phyloP scores from a whole-genome alignment of 2,329 filamentous ascomycete species.

The Daldinia eschscholtzii region DNA sequence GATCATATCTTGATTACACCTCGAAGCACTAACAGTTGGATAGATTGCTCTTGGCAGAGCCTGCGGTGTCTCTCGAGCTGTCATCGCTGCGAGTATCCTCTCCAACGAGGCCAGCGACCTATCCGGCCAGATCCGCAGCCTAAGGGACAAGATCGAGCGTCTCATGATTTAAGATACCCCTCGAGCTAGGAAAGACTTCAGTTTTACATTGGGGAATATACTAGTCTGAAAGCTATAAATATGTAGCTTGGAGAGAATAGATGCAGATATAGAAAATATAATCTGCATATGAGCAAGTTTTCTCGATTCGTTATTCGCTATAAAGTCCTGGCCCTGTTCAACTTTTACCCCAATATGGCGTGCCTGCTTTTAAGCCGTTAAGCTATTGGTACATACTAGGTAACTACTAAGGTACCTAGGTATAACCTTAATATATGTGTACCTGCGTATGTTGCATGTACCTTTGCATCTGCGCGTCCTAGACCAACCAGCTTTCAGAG shows the following conservation, averaged over 20 bases:
- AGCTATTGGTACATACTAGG: conserved; percentile 4
- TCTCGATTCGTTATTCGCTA: conserved; percentile 3
- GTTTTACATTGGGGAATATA: conserved; percentile 21
- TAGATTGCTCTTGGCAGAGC: conserved; percentile 84
- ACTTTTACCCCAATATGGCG: background rate
- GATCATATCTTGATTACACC: conserved; percentile 60
- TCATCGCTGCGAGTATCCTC: conserved; percentile 87
- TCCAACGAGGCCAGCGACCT: conserved; percentile 93
- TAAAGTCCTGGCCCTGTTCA: background rate
- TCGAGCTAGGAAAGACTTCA: conserved; percentile 21
- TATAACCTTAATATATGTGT: conserved; percentile 9
- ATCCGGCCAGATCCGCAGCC: conserved; percentile 84
- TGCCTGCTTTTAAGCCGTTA: conserved; percentile 1
- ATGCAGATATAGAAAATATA: conserved; percentile 25
- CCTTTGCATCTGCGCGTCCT: conserved; percentile 17
- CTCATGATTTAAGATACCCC: conserved; percentile 81
- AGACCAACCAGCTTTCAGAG: conserved; percentile 15
- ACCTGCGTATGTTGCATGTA: conserved; percentile 19
- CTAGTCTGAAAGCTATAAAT: conserved; percentile 11
- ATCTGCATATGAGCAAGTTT: conserved; percentile 16
- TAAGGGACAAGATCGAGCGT: conserved; percentile 96
- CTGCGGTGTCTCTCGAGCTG: conserved; percentile 87
- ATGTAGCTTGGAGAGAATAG: conserved; percentile 1
- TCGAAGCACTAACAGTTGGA: conserved; percentile 57
- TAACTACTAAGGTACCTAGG: background rate